Base-by-base conservation (phyloP, 2,329 filamentous ascomycete genomes). In the Sarocladiaceae sp. region DNA sequence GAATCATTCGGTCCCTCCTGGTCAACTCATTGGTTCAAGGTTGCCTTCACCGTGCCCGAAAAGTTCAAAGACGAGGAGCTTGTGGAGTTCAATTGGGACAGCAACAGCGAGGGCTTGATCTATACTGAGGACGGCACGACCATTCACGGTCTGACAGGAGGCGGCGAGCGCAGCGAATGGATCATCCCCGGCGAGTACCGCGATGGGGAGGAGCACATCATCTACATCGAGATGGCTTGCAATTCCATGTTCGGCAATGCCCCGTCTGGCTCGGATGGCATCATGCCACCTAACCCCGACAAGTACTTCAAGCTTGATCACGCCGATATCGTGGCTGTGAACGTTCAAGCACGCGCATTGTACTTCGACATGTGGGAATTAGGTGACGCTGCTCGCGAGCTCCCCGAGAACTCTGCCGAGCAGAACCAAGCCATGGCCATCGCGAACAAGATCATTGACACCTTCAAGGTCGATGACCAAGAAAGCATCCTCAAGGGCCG, bases 191-290 rank as follows among this genome's bases (percentile, higher is more conserved):
- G 87, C 42, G 71, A 72, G 13, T 95, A 86, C 67, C 78, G 86
- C 49, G 87, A 95, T 61, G 90, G 88, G 44, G 82, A 91, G 60
- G 79, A 89, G 56, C 90, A 97, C 62, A 80, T 76, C 15, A 86
- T 98, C 56, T 98, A 96, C 63, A 83, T 98, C 51, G 93, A 98
- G 68, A 95, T 97, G 87, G 93, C 93, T 16, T 97, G 93, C 68
- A 98, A 98, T 63, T 83, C 84, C 63, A 97, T 97, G 90, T 97
- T 97, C 67, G 93, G 93, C 54, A 95, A 95, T 61, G 85, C 89
- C 0, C 76, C 84, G 0, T 84, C 84, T 16, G 88, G 88, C 20
- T 88, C 94, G 61, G 54, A 52, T 34, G 80, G 75, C 24, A 97
- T 96, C 53, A 87, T 95, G 60, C 89, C 93, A 12, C 93, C 93